phyloP scores from a whole-genome alignment of 2,329 filamentous ascomycete genomes.

The Aspergillus calidoustus region DNA sequence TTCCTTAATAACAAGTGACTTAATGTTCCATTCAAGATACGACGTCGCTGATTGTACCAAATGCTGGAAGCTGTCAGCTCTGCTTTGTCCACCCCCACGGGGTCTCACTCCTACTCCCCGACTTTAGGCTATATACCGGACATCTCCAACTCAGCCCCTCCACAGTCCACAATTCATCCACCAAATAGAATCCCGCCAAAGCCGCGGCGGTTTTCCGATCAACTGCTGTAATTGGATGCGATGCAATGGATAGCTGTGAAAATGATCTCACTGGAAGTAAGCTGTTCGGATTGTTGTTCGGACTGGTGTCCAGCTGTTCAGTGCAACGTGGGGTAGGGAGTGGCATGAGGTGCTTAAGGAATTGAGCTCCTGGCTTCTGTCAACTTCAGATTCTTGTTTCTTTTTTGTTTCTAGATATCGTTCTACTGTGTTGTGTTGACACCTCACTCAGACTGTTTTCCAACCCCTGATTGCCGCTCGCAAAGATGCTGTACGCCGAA shows the following conservation, averaged over 20 bases:
- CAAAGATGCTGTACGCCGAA: conserved; percentile 40
- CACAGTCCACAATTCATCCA: conserved; percentile 9
- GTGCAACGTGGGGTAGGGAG: neutral
- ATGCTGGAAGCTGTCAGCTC: neutral
- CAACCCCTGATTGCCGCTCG: neutral
- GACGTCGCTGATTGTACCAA: neutral
- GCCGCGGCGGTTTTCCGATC: conserved; percentile 2
- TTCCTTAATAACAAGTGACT: no score
- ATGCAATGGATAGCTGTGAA: neutral
- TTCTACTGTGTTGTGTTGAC: neutral
- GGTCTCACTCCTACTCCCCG: neutral
- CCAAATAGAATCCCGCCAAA: conserved; percentile 8
- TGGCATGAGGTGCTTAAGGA: neutral
- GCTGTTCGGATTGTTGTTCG: neutral
- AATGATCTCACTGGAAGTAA: neutral
- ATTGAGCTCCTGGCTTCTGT: neutral
- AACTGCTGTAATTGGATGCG: conserved; percentile 5
- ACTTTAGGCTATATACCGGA: conserved; percentile 19
- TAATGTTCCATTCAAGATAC: no score
- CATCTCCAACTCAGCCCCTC: conserved; percentile 5
- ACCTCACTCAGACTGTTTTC: neutral
- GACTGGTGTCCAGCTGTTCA: neutral
- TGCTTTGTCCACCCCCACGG: neutral
- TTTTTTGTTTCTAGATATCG: neutral
- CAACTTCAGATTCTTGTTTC: neutral